Evolutionary conservation across 192 early-diverging fungal species (phyloP), one percentile per base, ranked within the genome.

Genomic region (Kappamyces sp.): DNA sequence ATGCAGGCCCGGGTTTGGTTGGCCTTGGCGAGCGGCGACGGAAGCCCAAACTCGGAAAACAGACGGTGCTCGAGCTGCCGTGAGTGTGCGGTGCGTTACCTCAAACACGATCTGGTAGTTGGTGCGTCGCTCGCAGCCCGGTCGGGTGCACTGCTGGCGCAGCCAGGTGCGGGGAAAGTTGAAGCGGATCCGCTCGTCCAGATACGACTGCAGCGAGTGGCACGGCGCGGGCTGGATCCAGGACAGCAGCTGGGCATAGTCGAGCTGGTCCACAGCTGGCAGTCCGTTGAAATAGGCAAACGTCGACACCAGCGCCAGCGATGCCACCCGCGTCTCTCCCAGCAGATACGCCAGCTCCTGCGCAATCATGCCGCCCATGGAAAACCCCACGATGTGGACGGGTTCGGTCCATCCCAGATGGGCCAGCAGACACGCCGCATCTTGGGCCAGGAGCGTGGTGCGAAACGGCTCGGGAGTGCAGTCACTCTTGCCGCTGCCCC

Each of bases 281-380:
- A 68, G 50, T 2, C 66, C 66, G 47, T 68, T 68, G 36, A 68
- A 68, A 35, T 59, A 68, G 22, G 66, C 66, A 38, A 59, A 64
- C 12, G 66, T 68, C 5, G 74, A 78, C 35, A 80, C 84, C 41
- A 87, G 32, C 6, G 75, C 67, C 50, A 87, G 47, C 4, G 82
- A 81, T 1, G 65, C 51, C 39, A 92, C 72, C 22, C 78, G 59
- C 34, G 47, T 66, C n/a, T 74, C 50, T 1, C 87, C 82, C 6
- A 76, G 71, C 32, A 80, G 65, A 31, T 75, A 36, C 8, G 71
- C 77, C 52, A 92, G 61, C 57, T 92, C 87, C 57, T 87, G 80
- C 0, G 86, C 69, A 49, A 94, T 86, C 91, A 91, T 94, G 15
- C 85, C 83, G 12, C 91, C 89, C 79, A 94, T 75, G 0, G 88